Evolutionary conservation across 305 asterid genomes (phyloP), one percentile per base, ranked within the genome.

Genomic region (Fraxinus angustifolia): DNA sequence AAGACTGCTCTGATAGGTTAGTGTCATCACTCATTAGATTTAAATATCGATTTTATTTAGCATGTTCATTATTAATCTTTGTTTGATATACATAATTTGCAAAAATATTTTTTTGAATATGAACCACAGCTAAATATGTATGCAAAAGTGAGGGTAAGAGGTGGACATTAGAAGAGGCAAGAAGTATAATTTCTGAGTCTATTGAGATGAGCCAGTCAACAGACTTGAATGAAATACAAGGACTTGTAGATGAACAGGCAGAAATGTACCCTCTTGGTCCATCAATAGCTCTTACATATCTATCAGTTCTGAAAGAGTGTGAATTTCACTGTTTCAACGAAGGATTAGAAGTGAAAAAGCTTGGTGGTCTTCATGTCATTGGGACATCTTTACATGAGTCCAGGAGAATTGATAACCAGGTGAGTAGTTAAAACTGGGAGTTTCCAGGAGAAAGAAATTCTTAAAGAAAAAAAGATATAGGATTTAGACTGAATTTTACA

Each of bases 371-470:
- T 86, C 99, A 94, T 83, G 99, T 96, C 80, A 92, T 96, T 81
- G 99, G 98, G 80, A 96, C 99, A 76, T 96, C 99, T 82, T 88
- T 96, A 74, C 99, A 96, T 4, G 99, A 96, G 88, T 96, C 99
- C 14, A 88, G 99, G 86, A 93, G 99, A 90, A 96, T 96, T 12
- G 99, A 96, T 86, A 96, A 96, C 87, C 99, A 96, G 99, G 99
- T 90, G 75, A 83, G 67, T 74, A 21, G 17, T 78, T 78, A 76
- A 35, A 70, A 40, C 76, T 78, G 31, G 45, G 67, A 76, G 82
- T 62, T 60, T 72, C 75, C 53, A 6, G 21, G 62, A 62, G 53
- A 60, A 12, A 65, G n/a, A 14, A 62, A 65, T 38, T 78, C 75
- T 60, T 73, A 38, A 60, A 35, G 30, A 38, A 58, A n/a, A 58